Base-by-base conservation (phyloP, 1,139 yeast genomes). In the Meyerozyma guilliermondii region DNA sequence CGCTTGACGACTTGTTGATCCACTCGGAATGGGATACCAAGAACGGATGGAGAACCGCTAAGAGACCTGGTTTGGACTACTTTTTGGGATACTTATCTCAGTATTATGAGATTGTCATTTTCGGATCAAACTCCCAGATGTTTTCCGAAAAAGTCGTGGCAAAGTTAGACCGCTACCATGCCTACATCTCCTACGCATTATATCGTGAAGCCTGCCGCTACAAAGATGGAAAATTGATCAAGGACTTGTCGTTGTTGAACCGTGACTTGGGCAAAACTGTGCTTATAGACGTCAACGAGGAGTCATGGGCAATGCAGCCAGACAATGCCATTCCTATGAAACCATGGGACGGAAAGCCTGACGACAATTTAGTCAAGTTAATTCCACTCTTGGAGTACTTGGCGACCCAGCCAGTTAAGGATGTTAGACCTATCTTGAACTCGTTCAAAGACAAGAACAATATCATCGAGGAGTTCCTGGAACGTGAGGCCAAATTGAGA, bases 51-150 rank as follows among this genome's bases (percentile, higher is more conserved):
- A 83, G 95, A 70, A 92, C 98, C 17, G 98, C 96, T 37, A 94
- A 94, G 74, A 87, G 99, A 71, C 98, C 98, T 36, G 99, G 98
- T 46, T 81, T 88, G 49, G 98, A 94, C 66, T 94, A 94, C 73
- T 92, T 92, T 70, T 72, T 92, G 62, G 96, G 95, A 30, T 92
- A 92, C 66, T 74, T 92, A 56, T 87, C 96, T 6, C 96, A 88
- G 66, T 91, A 89, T 70, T 92, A 92, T 66, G 99, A 92, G 68
- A 84, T 92, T 59, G 98, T 94, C 44, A 70, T 94, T 42, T 92
- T 92, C 62, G 80, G 94, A 29, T 81, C 89, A 47, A 87, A 87
- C 63, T 85, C 86, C 57, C 86, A 83, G 78, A 84, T 86, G 71
- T 85, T 85, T 62, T 81, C 94, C 46, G 97, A 91, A 60, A 84